phyloP scores from a whole-genome alignment of 164 flowering plant species.

The Brasenia schreberi region DNA sequence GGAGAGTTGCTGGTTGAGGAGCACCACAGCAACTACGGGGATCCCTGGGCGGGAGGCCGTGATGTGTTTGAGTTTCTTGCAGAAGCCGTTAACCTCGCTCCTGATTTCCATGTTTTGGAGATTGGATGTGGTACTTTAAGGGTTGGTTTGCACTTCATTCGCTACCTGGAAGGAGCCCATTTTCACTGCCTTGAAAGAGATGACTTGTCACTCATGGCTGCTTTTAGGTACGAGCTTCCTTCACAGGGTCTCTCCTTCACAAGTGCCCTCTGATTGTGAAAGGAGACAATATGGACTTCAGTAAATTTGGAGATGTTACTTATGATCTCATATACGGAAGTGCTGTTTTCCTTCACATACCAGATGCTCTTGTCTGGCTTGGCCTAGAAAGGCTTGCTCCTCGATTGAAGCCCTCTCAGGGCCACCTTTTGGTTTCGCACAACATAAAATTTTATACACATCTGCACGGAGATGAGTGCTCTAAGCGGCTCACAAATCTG shows the following conservation, averaged over 20 bases:
- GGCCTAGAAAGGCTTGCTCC: constrained; percentile 66
- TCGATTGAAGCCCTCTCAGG: constrained; percentile 55
- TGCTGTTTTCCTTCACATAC: constrained; percentile 96
- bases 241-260: constrained; percentile 67
- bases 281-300: constrained; percentile 91
- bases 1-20: constrained; percentile 87
- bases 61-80: constrained; percentile 95
- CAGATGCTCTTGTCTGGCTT: constrained; percentile 89
- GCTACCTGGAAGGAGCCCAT: constrained; percentile 49
- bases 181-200: constrained; percentile 87
- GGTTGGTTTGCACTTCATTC: constrained; percentile 85
- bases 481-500: constrained; percentile 42
- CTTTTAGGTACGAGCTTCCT: constrained; percentile 88
- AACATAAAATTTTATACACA: constrained; percentile 90
- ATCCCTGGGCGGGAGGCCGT: constrained; percentile 99
- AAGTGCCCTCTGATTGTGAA: constrained; percentile 80
- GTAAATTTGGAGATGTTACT: constrained; percentile 39
- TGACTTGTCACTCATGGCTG: constrained; percentile 87
- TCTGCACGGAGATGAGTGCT: constrained; percentile 82
- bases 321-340: constrained; percentile 92
- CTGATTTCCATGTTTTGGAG: constrained; percentile 63
- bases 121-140: constrained; percentile 96
- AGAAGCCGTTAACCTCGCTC: constrained; percentile 28
- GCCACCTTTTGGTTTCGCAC: constrained; percentile 86
- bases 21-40: constrained; percentile 98